A percentile compares a stretch with the other conserved stretches of the same genome.
phyloP scores from a whole-genome alignment of 768 basidiomycete species.

The Lactifluus hygrophoroides region DNA sequence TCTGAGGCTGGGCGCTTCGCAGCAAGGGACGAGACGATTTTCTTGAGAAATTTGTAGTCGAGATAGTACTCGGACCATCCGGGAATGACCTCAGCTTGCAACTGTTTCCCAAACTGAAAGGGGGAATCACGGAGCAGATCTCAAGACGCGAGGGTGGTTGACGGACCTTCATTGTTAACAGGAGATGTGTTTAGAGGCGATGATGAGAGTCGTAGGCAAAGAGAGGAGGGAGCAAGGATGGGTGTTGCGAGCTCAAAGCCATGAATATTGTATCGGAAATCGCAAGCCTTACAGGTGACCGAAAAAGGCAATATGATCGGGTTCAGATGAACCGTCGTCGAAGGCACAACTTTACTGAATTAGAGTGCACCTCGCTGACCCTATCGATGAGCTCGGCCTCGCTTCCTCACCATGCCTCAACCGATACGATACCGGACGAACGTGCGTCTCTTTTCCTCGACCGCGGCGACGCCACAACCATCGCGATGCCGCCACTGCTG shows the following conservation, averaged over 20 bases:
- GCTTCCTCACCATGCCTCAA: not conserved
- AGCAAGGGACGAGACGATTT: conserved; percentile 93
- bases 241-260: not conserved
- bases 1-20: conserved; percentile 87
- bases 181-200: conserved; percentile 4
- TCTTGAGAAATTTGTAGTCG: conserved; percentile 97
- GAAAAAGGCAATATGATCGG: conserved; percentile 2
- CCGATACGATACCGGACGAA: conserved; percentile 30
- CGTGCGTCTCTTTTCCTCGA: conserved; percentile 34
- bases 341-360: not conserved
- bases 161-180: conserved; percentile 27
- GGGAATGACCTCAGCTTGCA: conserved; percentile 91
- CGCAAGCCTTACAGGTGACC: not conserved
- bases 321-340: not conserved
- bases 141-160: not conserved
- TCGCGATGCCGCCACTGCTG: conserved; percentile 3
- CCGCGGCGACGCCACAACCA: conserved; percentile 8
- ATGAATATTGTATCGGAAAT: not conserved
- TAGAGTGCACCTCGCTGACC: conserved; percentile 4
- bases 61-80: conserved; percentile 96
- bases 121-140: not conserved
- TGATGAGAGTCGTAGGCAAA: not conserved
- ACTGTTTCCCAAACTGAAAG: conserved; percentile 91
- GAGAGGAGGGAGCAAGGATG: not conserved
- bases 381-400: conserved; percentile 19